Base-by-base conservation (phyloP, 192 early-diverging fungal genomes). In the Haplosporangium gracile region DNA sequence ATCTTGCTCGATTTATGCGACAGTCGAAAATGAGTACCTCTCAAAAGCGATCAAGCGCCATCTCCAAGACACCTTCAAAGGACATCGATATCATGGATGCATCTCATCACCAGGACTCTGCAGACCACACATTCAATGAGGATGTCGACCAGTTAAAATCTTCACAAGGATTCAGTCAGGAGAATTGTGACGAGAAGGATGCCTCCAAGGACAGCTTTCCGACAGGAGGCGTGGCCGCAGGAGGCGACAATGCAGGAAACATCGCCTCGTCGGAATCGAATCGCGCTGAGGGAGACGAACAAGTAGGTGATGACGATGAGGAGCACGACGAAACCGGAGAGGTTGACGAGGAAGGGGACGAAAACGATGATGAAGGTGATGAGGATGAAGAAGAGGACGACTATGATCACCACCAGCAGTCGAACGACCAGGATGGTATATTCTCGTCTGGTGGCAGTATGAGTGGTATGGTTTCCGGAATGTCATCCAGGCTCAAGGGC, bases 401-500 rank as follows among this genome's bases (percentile, higher is more conserved):
- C 38, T 82, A 89, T 29, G 39, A 73, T 20, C 60, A 80, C 55
- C 80, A 87, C 36, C 73, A 51, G 22, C 81, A 84, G 18, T 82
- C 89, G 15, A 65, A 65, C 26, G 89, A 89, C 34, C 82, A 88
- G 72, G 82, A 89, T 76, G 70, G 90, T 26, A 72, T 82, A 53
- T 81, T 85, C 75, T 79, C 89, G 34, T 82, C 76, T 70, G 55
- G 77, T 73, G 83, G 79, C 72, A 39, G 82, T 29, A 85, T 90
- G 81, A 75, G 85, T 36, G 89, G 83, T 57, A 83, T 89, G 45
- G 78, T 82, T 24, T 83, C 89, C 7, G 87, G 88, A 49, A 73
- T 72, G 74, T 81, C 81, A 22, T 90, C 79, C 18, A 91, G 91
- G 65, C 92, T 95, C 72, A 89, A 90, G 42, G 88, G 92, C 1